Conservation (phyloP, 1,139 yeast genomes). For the Pichia sp. region DNA sequence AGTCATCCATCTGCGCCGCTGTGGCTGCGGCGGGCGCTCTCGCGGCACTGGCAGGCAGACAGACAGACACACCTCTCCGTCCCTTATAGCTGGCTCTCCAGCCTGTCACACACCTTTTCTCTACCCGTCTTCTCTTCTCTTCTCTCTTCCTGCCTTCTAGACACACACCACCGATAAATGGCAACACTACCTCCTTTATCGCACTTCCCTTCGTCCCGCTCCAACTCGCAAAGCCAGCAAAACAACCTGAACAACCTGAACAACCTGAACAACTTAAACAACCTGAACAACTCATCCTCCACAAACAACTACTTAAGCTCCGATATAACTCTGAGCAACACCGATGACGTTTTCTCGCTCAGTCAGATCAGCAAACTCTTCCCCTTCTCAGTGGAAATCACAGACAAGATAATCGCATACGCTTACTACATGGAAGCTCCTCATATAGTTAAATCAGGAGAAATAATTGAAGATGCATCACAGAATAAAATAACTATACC, state of each 20-base stretch:
- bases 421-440: slow-evolving; percentile 24
- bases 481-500: slow-evolving; percentile 16
- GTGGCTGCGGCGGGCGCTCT: no score
- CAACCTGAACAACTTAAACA: background rate
- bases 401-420: slow-evolving; percentile 27
- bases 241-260: background rate
- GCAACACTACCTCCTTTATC: slow-evolving; percentile 1
- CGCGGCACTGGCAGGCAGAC: no score
- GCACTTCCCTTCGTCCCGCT: background rate
- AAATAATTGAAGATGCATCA: background rate
- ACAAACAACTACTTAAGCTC: background rate
- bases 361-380: background rate
- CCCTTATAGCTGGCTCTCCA: no score
- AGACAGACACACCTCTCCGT: no score
- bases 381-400: slow-evolving; percentile 22
- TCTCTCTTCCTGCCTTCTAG: background rate
- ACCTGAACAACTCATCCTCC: background rate
- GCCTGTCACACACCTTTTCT: no score
- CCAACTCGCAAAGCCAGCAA: background rate
- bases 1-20: no score
- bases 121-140: background rate
- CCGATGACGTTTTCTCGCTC: background rate
- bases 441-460: slow-evolving; percentile 5
- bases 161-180: background rate
- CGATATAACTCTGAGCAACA: background rate